phyloP scores from a whole-genome alignment of 2,329 filamentous ascomycete genomes.

The Diatrype stigma region DNA sequence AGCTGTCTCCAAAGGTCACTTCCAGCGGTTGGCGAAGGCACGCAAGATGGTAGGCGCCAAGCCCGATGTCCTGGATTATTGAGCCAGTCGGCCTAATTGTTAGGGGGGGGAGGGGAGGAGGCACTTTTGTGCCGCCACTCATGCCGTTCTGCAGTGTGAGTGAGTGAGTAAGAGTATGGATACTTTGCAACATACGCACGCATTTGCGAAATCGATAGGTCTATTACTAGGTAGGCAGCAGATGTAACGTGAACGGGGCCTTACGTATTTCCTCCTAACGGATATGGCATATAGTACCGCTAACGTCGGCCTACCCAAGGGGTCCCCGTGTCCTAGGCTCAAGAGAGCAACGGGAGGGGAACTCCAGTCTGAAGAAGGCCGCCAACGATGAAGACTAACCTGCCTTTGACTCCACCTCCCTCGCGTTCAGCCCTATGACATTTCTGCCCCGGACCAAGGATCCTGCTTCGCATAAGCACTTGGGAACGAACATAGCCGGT shows the following conservation, averaged over 20 bases:
- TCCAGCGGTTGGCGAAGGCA: not conserved
- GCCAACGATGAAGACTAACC: not conserved
- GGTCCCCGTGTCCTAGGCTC: too few relatives aligned
- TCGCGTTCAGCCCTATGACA: constrained; percentile 1
- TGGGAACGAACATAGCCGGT: not conserved
- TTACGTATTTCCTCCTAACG: not conserved
- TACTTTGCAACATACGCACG: not conserved
- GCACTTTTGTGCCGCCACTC: not conserved
- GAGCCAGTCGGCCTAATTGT: not conserved
- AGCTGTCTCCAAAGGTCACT: not conserved
- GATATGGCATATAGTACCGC: not conserved
- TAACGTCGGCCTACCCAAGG: too few relatives aligned
- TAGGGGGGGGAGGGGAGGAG: too few relatives aligned
- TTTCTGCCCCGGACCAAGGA: not conserved
- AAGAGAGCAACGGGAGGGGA: not conserved
- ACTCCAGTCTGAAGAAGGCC: not conserved
- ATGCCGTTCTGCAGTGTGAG: not conserved
- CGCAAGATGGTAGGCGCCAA: not conserved
- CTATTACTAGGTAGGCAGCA: too few relatives aligned
- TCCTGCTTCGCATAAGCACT: not conserved
- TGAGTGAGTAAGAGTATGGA: not conserved
- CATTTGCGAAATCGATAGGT: not conserved
- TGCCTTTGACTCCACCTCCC: not conserved
- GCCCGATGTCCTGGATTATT: not conserved
- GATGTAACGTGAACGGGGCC: not conserved